Evolutionary conservation across 1,139 yeast genomes (phyloP), one percentile per base, ranked within the genome.

Genomic region (Zygotorulaspora mrakii): DNA sequence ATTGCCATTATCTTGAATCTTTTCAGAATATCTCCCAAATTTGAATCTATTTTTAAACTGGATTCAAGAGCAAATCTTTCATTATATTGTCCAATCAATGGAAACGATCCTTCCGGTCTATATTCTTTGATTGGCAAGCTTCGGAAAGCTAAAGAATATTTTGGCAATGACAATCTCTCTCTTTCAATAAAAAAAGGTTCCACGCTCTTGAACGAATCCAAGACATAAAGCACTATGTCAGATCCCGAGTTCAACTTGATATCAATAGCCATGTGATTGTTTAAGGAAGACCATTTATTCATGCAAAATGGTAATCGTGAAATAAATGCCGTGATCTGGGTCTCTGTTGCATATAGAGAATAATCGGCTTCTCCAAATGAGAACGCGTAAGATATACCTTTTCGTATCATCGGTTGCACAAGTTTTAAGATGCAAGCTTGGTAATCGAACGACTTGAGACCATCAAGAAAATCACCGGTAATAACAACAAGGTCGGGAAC

Each of bases 381-480:
- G 39, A 81, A 71, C 0, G 94, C 89, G 62, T 70, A 86, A 2
- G 95, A 95, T 5, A 84, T 77, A 31, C 70, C 64, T 13, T 82
- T 66, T 17, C 65, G 52, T 17, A 86, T 70, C 43, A 83, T 72
- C 1, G 94, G 89, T 8, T 76, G 68, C 13, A 81, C 71, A 0
- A 82, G 87, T 55, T 86, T 87, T 53, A 79, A 70, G 17, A 85
- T 53, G 0, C 94, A 77, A 0, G 91, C 76, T 54, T 82, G 82
- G 0, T 89, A 70, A 55, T 87, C 95, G 14, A 45, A 11, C 0
- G 86, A 67, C n/a, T 68, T 70, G 14, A 68, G 71, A 0, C 94
- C 94, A 36, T 59, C 60, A 2, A 59, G 36, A 54, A 75, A 73
- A 62, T 87, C 95, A 5, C 96, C 96, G 0, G 94, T 79, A 37